Conservation (phyloP, 2,329 filamentous ascomycete species). For the Calonectria naviculata region DNA sequence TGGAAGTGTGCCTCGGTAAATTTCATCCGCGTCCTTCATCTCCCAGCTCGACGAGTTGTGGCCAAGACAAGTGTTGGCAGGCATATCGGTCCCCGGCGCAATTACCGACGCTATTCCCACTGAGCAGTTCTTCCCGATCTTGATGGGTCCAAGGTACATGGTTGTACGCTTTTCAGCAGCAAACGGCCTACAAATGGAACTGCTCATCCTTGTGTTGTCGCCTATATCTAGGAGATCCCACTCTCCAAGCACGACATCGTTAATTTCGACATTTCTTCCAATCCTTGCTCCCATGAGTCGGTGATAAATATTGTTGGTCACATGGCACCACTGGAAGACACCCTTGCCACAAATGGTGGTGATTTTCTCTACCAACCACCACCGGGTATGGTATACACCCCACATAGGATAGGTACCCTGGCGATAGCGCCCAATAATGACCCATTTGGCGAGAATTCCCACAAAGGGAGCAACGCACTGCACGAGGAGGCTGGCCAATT, state of each 20-base stretch:
- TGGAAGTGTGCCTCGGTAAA: constrained; percentile 56
- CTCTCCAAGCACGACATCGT: constrained; percentile 60
- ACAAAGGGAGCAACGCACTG: constrained; percentile 54
- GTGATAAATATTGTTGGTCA: constrained; percentile 56
- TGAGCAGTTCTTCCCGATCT: constrained; percentile 58
- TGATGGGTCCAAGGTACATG: constrained; percentile 66
- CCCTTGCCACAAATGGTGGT: constrained; percentile 60
- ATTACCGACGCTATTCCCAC: constrained; percentile 62
- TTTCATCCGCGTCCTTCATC: constrained; percentile 56
- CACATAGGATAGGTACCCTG: constrained; percentile 70
- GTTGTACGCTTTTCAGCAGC: constrained; percentile 66
- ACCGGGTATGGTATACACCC: constrained; percentile 67
- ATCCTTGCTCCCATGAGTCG: constrained; percentile 65
- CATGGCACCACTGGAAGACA: constrained; percentile 54
- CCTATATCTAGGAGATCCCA: constrained; percentile 67
- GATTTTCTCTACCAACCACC: constrained; percentile 69
- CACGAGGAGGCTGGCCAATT: constrained; percentile 53
- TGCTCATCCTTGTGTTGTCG: constrained; percentile 59
- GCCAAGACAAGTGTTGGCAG: constrained; percentile 63
- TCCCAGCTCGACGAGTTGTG: constrained; percentile 70
- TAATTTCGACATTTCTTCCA: constrained; percentile 61
- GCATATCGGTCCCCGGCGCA: constrained; percentile 60
- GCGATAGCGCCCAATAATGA: constrained; percentile 63
- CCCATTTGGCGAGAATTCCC: constrained; percentile 65
- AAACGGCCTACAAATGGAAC: constrained; percentile 63